Evolutionary conservation across 1,139 yeast genomes (phyloP), one percentile per base, ranked within the genome.

Genomic region (Geotrichum phurueaensis): DNA sequence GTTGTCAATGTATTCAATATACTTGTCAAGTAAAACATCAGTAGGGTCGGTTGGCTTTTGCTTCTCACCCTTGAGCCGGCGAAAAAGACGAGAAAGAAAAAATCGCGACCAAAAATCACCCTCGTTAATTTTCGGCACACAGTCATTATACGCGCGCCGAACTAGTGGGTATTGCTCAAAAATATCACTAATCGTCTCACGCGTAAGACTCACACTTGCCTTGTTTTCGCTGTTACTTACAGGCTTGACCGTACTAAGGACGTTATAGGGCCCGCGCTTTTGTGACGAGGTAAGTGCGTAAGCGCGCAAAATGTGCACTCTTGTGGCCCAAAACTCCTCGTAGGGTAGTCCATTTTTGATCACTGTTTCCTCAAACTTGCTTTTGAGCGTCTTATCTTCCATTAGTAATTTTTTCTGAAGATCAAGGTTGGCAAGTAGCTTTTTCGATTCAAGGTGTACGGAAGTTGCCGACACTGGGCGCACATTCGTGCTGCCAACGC

Each of bases 71-170:
- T 97, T 81, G 51, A 94, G 78, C 68, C 94, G 83, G 67, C 97
- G 80, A 70, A 92, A 94, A 63, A 94, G 76, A 68, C 91, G 86
- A 1, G 97, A 90, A 68, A 89, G 86, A 78, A 94, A 94, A 70
- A 94, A 95, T 64, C 98, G 79, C n/a, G 96, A 88, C 99, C 99
- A 94, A 68, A 94, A 94, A 69, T 89, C 96, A 48, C 95, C 94
- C 72, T 92, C 98, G 57, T 83, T 81, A 63, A 94, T 80, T 65
- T 86, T 86, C 0, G 99, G 99, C 1, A 95, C 99, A 63, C 86
- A 84, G 63, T 94, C 99, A 64, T 84, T 84, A 70, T 87, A 94
- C 0, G 98, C 98, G 65, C 83, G 85, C 63, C 89, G 84, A n/a
- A 94, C 95, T 47, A 92, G 83, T 0, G 99, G 99, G 70, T 94